Percentiles rank a stretch among this genome's conserved stretches.
Conservation (phyloP, 805 yeast genomes). For the Candida silvicultrix region DNA sequence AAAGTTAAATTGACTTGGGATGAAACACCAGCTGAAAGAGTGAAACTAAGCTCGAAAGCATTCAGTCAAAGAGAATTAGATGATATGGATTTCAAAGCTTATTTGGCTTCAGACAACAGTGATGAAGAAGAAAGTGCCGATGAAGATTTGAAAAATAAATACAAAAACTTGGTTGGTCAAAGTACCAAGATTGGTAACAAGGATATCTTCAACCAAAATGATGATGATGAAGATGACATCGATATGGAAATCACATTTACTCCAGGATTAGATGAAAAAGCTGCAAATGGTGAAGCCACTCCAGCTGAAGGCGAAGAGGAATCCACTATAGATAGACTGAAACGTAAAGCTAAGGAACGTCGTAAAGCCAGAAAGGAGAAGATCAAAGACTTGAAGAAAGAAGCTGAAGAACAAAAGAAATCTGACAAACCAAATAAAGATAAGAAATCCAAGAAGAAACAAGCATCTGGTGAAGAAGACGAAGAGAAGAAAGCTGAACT, state of each 20-base stretch:
- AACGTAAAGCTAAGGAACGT: conserved; percentile 89
- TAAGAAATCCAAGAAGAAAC: conserved; percentile 21
- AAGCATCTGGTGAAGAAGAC: conserved; percentile 23
- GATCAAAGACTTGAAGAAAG: conserved; percentile 52
- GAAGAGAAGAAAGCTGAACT: conserved; percentile 56
- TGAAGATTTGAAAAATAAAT: conserved; percentile 44
- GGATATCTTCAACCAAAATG: conserved; percentile 28
- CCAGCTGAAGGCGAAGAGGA: conserved; percentile 47
- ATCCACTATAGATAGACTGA: conserved; percentile 71
- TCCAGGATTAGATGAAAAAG: conserved; percentile 63
- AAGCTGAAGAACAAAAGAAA: conserved; percentile 45
- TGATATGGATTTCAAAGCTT: conserved; percentile 89
- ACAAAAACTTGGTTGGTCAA: conserved; percentile 49
- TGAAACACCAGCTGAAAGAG: conserved; percentile 90
- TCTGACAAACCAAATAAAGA: conserved; percentile 32
- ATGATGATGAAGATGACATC: conserved; percentile 49
- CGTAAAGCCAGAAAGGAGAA: conserved; percentile 78
- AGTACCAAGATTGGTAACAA: conserved; percentile 28
- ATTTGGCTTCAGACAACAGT: conserved; percentile 75
- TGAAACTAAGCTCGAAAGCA: conserved; percentile 67
- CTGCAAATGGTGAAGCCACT: conserved; percentile 23
- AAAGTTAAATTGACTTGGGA: conserved; percentile 98
- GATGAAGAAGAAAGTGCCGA: conserved; percentile 37
- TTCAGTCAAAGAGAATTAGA: conserved; percentile 85
- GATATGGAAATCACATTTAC: conserved; percentile 96